Evolutionary conservation across 225 moss, liverwort and hornwort species (phyloP).

Genomic region (Bryum argenteum): DNA sequence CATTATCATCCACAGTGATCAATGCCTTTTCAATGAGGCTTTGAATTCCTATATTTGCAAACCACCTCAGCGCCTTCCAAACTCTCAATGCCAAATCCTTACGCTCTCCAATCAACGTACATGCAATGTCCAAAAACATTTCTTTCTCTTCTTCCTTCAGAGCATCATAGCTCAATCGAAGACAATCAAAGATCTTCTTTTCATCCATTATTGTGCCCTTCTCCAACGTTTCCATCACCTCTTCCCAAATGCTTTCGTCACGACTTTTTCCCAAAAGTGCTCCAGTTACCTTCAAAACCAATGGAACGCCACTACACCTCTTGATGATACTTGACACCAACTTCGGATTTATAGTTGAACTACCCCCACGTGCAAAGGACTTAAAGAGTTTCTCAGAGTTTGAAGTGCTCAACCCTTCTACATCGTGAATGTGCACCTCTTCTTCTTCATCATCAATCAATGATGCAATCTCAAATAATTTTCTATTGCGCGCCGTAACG

Average conservation of each 20-base stretch:
- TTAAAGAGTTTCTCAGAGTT: background rate
- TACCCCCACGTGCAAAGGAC: background rate
- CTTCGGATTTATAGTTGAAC: accelerated
- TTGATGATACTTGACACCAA: background rate
- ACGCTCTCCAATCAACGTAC: background rate
- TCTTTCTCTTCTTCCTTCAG: background rate
- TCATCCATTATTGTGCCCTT: background rate
- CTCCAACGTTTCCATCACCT: background rate
- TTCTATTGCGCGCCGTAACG: too few species aligned
- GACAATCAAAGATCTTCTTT: background rate
- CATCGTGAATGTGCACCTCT: background rate
- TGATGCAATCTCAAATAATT: background rate
- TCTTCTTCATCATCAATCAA: background rate
- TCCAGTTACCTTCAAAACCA: constrained; percentile 14
- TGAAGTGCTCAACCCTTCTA: accelerated
- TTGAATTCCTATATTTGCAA: accelerated
- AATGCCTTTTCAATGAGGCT: background rate
- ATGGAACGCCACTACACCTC: background rate
- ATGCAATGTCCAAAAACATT: background rate
- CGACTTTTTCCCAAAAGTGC: background rate
- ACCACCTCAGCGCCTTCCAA: background rate
- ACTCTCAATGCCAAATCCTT: background rate
- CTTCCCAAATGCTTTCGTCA: background rate
- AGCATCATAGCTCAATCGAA: background rate
- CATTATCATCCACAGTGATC: background rate